phyloP scores from a whole-genome alignment of 768 basidiomycete genomes.

The Boletus rubropictus region DNA sequence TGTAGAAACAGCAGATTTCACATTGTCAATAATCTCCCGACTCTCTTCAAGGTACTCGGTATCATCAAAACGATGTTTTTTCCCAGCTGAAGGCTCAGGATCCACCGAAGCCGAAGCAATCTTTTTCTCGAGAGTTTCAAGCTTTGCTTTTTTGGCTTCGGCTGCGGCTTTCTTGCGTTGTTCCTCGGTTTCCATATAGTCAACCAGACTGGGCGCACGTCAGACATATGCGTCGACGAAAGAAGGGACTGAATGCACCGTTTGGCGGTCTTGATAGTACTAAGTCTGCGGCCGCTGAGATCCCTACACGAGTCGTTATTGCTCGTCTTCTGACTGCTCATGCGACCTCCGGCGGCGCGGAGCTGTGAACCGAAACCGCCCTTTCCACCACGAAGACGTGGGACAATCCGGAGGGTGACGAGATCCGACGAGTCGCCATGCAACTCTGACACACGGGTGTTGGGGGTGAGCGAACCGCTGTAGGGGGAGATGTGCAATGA shows the following conservation, averaged over 20 bases:
- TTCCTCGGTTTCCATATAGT: conserved; percentile 81
- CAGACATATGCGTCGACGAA: not conserved
- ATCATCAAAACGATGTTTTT: conserved; percentile 89
- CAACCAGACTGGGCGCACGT: conserved; percentile 53
- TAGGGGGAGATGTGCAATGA: conserved; percentile 40
- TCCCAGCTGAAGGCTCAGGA: conserved; percentile 52
- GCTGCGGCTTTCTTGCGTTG: conserved; percentile 72
- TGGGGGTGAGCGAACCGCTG: conserved; percentile 28
- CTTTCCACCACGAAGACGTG: conserved; percentile 82
- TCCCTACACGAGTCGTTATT: conserved; percentile 95
- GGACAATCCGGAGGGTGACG: conserved; percentile 67
- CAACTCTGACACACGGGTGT: conserved; percentile 34
- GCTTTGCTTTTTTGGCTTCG: conserved; percentile 74
- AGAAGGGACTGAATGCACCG: conserved; percentile 47
- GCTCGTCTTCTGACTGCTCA: conserved; percentile 93
- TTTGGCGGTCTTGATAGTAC: conserved; percentile 95
- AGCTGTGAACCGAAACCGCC: conserved; percentile 97
- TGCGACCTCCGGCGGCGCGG: conserved; percentile 93
- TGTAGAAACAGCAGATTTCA: conserved; percentile 82
- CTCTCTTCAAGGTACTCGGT: conserved; percentile 89
- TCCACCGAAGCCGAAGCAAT: conserved; percentile 41
- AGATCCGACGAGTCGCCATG: conserved; percentile 33
- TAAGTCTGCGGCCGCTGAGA: conserved; percentile 80
- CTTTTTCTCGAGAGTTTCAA: conserved; percentile 79
- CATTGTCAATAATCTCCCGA: conserved; percentile 82